phyloP scores from a whole-genome alignment of 1,284 basidiomycete genomes.

The Naganishia sp. region DNA sequence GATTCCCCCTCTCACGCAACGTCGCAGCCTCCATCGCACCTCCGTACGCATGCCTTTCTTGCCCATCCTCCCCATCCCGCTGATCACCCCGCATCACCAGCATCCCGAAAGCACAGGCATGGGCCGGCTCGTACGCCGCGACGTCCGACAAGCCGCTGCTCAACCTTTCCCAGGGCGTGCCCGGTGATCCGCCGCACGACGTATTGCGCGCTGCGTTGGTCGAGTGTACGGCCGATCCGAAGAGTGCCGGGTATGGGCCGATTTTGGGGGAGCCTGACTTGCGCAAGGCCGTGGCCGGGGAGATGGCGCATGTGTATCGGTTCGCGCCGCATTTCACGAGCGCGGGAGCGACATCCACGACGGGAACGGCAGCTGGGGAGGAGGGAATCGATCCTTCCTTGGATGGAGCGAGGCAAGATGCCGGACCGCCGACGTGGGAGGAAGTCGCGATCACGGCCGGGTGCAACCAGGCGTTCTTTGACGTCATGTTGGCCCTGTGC shows the following conservation, averaged over 20 bases:
- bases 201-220: slow-evolving; percentile 61
- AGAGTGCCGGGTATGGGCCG: slow-evolving; percentile 63
- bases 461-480: slow-evolving; percentile 71
- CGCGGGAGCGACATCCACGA: background rate
- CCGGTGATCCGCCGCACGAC: slow-evolving; percentile 65
- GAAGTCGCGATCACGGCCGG: slow-evolving; percentile 62
- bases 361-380: slow-evolving; percentile 30
- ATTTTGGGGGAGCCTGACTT: slow-evolving; percentile 67
- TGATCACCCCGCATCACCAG: background rate
- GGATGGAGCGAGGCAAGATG: background rate
- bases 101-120: slow-evolving; percentile 68
- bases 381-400: background rate
- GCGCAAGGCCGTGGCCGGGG: slow-evolving; percentile 62
- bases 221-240: slow-evolving; percentile 56
- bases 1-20: slow-evolving; percentile 1
- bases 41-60: background rate
- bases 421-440: slow-evolving; percentile 25
- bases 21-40: slow-evolving; percentile 17
- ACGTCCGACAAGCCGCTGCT: slow-evolving; percentile 56
- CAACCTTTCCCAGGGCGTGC: slow-evolving; percentile 73
- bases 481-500: slow-evolving; percentile 66
- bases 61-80: background rate
- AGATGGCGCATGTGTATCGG: slow-evolving; percentile 67
- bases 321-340: slow-evolving; percentile 39
- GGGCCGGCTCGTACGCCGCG: slow-evolving; percentile 60